Conservation (phyloP, 2,329 filamentous ascomycete species). For the Sporothrix brasiliensis region DNA sequence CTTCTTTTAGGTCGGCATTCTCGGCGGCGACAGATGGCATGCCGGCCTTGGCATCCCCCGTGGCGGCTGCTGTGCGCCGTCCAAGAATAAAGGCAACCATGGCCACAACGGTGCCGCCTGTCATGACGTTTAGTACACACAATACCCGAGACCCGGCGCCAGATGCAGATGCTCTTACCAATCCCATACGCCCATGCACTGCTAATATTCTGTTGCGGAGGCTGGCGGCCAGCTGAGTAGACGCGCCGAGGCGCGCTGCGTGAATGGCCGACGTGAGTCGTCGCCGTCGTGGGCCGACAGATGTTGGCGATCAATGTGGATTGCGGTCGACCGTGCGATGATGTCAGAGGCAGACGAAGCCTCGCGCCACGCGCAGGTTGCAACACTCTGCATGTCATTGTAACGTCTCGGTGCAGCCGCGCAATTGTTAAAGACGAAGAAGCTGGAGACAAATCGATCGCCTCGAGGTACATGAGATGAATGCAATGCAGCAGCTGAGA, state of each 20-base stretch:
- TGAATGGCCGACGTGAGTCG: not conserved
- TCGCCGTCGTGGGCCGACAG: slow-evolving; percentile 1
- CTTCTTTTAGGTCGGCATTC: not conserved
- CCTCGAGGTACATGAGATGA: not conserved
- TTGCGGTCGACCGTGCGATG: not conserved
- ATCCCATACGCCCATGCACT: not conserved
- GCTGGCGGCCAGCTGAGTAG: not conserved
- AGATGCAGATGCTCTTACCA: not conserved
- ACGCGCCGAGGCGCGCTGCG: not conserved
- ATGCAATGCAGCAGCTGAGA: not conserved
- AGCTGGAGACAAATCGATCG: not conserved
- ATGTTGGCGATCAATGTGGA: not conserved
- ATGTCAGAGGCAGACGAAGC: slow-evolving; percentile 13
- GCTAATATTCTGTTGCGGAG: not conserved
- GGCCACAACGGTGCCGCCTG: not conserved
- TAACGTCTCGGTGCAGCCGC: too few relatives aligned
- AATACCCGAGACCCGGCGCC: not conserved
- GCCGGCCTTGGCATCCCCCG: not conserved
- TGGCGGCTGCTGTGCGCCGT: not conserved
- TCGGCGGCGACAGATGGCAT: not conserved
- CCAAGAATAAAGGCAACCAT: not conserved
- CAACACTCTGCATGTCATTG: not conserved
- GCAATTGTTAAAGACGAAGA: not conserved
- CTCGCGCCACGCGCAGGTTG: slow-evolving; percentile 4
- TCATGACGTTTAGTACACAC: not conserved